These are phyloP conservation scores for Aspergillus floridensis DNA, from an alignment of 2,329 filamentous ascomycete genomes.

Conservation along the genomic window DNA sequence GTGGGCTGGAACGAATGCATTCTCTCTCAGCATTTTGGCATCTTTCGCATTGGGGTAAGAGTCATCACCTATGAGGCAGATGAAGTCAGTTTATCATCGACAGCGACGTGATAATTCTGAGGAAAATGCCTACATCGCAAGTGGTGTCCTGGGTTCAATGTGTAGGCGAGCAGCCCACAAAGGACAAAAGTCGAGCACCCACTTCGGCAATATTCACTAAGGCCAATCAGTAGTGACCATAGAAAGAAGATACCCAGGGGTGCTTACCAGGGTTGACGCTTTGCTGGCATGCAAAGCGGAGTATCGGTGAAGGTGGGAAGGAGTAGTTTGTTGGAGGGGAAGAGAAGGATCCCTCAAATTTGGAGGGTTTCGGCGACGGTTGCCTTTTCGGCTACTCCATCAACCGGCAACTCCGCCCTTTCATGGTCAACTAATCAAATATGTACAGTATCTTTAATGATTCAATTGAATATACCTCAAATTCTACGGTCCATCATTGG, in stretches of 20 bases:
- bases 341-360: neutral
- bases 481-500: constrained; percentile 32
- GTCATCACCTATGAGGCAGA: constrained; percentile 5
- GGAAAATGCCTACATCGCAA: constrained; percentile 1
- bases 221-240: neutral
- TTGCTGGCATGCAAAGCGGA: constrained; percentile 1
- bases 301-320: neutral
- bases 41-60: constrained; percentile 9
- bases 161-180: neutral
- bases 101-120: neutral
- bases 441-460: too few species aligned
- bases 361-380: constrained; percentile 1
- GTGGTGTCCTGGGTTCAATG: neutral
- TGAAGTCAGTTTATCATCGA: neutral
- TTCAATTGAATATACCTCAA: neutral
- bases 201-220: constrained; percentile 19
- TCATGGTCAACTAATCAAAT: neutral
- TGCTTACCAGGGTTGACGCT: constrained; percentile 7
- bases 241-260: neutral
- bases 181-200: neutral
- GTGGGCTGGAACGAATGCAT: constrained; percentile 5
- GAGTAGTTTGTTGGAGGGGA: neutral
- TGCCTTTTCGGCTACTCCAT: constrained; percentile 2
- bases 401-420: neutral
- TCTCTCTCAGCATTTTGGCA: constrained; percentile 10